Conservation (phyloP, 2,329 filamentous ascomycete genomes). For the Westerdykella sp. region DNA sequence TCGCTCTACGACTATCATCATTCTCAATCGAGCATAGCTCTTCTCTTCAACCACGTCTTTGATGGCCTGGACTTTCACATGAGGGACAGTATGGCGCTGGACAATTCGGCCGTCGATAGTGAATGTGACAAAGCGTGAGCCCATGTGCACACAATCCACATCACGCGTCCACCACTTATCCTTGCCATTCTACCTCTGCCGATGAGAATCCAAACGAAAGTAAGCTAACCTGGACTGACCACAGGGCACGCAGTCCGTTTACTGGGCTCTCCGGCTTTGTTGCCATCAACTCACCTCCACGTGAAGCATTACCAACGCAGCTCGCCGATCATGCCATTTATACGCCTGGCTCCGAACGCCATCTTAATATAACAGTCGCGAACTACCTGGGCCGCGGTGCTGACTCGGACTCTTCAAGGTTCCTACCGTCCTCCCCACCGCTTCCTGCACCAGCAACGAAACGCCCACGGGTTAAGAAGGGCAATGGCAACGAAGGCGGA, state of each 20-base stretch:
- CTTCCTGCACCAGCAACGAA: constrained; percentile 7
- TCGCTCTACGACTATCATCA: no score
- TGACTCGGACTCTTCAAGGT: constrained; percentile 6
- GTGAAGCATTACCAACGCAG: constrained; percentile 3
- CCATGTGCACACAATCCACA: no score
- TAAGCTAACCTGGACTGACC: not conserved
- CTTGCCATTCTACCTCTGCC: no score
- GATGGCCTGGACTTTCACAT: no score
- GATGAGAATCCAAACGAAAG: no score
- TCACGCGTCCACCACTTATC: no score
- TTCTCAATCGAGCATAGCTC: no score
- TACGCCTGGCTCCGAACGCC: not conserved
- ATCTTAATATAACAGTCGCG: constrained; percentile 19
- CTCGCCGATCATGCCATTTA: not conserved
- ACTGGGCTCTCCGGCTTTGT: constrained; percentile 3
- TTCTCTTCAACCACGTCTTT: no score
- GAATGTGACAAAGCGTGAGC: no score
- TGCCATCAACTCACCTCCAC: constrained; percentile 2
- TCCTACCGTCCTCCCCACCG: constrained; percentile 1
- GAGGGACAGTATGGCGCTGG: no score
- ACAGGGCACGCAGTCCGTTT: not conserved
- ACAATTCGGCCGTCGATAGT: no score
- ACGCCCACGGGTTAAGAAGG: constrained; percentile 2
- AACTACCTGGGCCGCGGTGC: constrained; percentile 23
- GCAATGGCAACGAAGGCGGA: not conserved